Evolutionary conservation across 2,329 filamentous ascomycete genomes (phyloP).

Genomic region (Didymosphaeria variabile): DNA sequence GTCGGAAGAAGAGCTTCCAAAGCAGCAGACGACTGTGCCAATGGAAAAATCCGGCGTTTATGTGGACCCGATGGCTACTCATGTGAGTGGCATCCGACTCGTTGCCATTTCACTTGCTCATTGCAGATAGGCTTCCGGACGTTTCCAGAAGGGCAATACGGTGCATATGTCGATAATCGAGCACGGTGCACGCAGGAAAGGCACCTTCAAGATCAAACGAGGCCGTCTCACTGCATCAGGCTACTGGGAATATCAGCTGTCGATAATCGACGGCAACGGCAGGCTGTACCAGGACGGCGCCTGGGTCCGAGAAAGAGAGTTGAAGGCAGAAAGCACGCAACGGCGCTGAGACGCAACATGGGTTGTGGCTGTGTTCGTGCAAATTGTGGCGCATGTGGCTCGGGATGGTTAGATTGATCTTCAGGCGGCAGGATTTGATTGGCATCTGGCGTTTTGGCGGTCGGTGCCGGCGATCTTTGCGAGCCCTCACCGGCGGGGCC

Average conservation of each 20-base stretch:
- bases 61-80: conserved; percentile 25
- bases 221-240: conserved; percentile 19
- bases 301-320: conserved; percentile 42
- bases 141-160: conserved; percentile 31
- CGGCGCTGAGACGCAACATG: conserved; percentile 10
- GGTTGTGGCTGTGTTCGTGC: conserved; percentile 35
- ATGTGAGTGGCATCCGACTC: conserved; percentile 23
- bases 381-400: conserved; percentile 19
- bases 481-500: conserved; percentile 18
- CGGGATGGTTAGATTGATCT: conserved; percentile 16
- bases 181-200: conserved; percentile 31
- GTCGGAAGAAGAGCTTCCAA: conserved; percentile 25
- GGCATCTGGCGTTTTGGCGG: conserved; percentile 27
- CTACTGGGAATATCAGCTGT: conserved; percentile 44
- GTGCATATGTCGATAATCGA: conserved; percentile 40
- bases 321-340: conserved; percentile 25
- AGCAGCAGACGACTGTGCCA: conserved; percentile 11
- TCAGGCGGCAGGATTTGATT: conserved; percentile 30
- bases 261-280: conserved; percentile 18
- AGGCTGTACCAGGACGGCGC: conserved; percentile 31
- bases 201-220: conserved; percentile 31
- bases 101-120: conserved; percentile 10
- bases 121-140: conserved; percentile 29
- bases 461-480: conserved; percentile 20
- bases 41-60: conserved; percentile 36